Conservation (phyloP, 768 basidiomycete species). For the Boletus subparvulus region DNA sequence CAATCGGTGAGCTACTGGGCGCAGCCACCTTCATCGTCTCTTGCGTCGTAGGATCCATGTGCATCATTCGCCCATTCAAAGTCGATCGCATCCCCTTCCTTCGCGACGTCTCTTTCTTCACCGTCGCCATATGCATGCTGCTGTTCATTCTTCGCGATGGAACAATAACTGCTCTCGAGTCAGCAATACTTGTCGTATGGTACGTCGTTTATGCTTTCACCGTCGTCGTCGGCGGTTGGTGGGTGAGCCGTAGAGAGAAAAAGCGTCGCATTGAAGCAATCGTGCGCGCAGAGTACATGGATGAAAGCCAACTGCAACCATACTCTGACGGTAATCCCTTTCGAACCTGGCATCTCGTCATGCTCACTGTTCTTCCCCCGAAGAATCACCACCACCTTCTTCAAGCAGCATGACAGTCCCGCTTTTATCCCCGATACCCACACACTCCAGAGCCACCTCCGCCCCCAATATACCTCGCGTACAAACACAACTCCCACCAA, state of each 20-base stretch:
- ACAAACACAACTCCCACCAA: slow-evolving; percentile 41
- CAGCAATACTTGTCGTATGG: slow-evolving; percentile 62
- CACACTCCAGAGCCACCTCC: slow-evolving; percentile 41
- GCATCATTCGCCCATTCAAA: slow-evolving; percentile 91
- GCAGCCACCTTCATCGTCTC: slow-evolving; percentile 96
- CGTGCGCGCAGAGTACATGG: slow-evolving; percentile 58
- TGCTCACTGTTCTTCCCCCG: slow-evolving; percentile 3
- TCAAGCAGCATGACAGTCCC: slow-evolving; percentile 15
- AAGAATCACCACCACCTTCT: slow-evolving; percentile 11
- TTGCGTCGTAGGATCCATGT: slow-evolving; percentile 97
- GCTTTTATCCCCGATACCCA: slow-evolving; percentile 33
- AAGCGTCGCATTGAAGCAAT: slow-evolving; percentile 47
- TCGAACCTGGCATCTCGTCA: not conserved
- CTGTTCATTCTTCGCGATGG: slow-evolving; percentile 79
- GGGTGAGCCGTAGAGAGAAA: slow-evolving; percentile 55
- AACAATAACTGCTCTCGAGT: slow-evolving; percentile 66
- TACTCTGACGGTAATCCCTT: slow-evolving; percentile 65
- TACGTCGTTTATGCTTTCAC: slow-evolving; percentile 76
- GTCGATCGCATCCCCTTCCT: slow-evolving; percentile 80
- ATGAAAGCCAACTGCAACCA: slow-evolving; percentile 45
- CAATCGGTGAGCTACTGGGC: slow-evolving; percentile 92
- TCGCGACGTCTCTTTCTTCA: slow-evolving; percentile 94
- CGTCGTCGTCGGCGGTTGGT: slow-evolving; percentile 80
- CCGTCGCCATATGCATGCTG: slow-evolving; percentile 73
- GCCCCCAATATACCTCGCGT: slow-evolving; percentile 38